Percentiles rank a stretch among this genome's conserved stretches.
These are phyloP conservation scores for Umbelopsis isabellina DNA, from an alignment of 192 early-diverging fungal species.

Conservation along the genomic window DNA sequence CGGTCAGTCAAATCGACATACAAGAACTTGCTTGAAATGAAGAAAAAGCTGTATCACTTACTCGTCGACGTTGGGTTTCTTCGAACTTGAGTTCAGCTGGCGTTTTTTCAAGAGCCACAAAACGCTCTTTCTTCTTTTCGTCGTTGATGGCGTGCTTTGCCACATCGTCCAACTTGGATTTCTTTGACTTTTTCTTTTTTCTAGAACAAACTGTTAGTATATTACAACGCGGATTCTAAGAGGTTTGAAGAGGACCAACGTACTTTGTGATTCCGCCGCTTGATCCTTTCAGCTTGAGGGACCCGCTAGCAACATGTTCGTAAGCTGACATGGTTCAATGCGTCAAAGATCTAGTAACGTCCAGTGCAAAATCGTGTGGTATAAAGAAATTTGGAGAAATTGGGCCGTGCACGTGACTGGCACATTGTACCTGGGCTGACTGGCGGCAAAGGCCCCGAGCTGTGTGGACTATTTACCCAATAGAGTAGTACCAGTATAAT, in stretches of 20 bases:
- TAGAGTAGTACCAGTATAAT: too few species aligned
- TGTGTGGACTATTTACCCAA: too few species aligned
- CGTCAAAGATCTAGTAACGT: background rate
- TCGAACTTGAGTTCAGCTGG: constrained; percentile 75
- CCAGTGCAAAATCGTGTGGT: too few species aligned
- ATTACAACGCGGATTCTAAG: background rate
- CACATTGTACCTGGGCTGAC: too few species aligned
- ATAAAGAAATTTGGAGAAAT: too few species aligned
- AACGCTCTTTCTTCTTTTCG: constrained; percentile 30
- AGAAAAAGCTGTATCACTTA: constrained; percentile 36
- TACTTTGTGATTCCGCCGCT: constrained; percentile 57
- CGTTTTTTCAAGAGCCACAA: constrained; percentile 58
- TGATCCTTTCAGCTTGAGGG: constrained; percentile 67
- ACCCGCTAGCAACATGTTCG: constrained; percentile 56
- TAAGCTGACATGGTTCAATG: constrained; percentile 43
- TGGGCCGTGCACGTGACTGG: too few species aligned
- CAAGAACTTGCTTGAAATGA: background rate
- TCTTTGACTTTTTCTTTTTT: constrained; percentile 58
- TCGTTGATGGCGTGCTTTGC: constrained; percentile 39
- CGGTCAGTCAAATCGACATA: background rate
- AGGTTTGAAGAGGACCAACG: background rate
- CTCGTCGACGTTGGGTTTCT: constrained; percentile 65
- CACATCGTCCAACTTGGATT: constrained; percentile 45
- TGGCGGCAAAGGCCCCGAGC: too few species aligned
- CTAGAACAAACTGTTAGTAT: constrained; percentile 24